Conservation (phyloP, 169 alveolate genomes). For the Plasmodium blacklocki region DNA sequence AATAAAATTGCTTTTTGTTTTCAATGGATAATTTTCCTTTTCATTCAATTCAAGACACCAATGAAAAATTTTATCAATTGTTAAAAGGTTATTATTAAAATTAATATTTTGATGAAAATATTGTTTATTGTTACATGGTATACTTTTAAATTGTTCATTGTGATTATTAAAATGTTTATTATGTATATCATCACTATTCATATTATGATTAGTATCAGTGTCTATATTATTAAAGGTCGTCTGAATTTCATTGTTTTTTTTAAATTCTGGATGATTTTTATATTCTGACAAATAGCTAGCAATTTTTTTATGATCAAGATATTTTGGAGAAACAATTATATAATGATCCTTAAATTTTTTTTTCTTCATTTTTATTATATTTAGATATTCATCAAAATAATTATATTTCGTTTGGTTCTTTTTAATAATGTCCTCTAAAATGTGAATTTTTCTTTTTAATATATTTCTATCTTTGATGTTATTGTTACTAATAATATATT, state of each 20-base stretch:
- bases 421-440: slow-evolving; percentile 53
- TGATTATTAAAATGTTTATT: background rate
- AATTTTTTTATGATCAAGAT: slow-evolving; percentile 38
- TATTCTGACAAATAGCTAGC: slow-evolving; percentile 12
- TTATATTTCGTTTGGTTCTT: slow-evolving; percentile 39
- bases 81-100: slow-evolving; percentile 29
- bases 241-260: too few relatives aligned
- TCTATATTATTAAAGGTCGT: too few relatives aligned
- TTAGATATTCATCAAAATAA: slow-evolving; percentile 66
- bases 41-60: slow-evolving; percentile 66
- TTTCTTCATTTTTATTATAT: slow-evolving; percentile 31
- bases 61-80: slow-evolving; percentile 37
- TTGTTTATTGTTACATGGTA: background rate
- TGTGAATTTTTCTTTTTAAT: slow-evolving; percentile 58
- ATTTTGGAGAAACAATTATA: slow-evolving; percentile 53
- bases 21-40: slow-evolving; percentile 38
- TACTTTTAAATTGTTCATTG: slow-evolving; percentile 3
- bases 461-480: background rate
- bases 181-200: slow-evolving; percentile 6
- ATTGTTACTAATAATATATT: background rate
- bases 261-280: too few relatives aligned
- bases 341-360: slow-evolving; percentile 51
- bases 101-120: background rate
- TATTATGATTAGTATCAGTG: background rate
- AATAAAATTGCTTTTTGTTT: slow-evolving; percentile 30